phyloP scores from a whole-genome alignment of 768 basidiomycete genomes.

The Suillus subluteus region DNA sequence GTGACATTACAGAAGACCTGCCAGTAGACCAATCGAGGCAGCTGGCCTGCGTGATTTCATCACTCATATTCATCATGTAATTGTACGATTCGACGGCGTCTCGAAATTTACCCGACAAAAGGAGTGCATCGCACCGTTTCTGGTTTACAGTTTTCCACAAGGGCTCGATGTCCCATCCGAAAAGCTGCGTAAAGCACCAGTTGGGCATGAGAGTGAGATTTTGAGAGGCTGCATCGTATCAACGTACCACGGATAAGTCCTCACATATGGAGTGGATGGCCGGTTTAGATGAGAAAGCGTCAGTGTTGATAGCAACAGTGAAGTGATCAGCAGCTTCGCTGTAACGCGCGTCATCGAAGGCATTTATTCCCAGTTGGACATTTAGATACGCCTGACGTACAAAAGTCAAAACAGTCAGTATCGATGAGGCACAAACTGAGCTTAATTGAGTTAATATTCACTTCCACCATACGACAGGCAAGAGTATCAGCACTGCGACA shows the following conservation, averaged over 20 bases:
- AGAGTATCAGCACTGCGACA: not conserved
- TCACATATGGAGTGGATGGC: not conserved
- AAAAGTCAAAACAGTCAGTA: not conserved
- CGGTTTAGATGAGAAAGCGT: not conserved
- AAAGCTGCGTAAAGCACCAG: not conserved
- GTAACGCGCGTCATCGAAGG: not conserved
- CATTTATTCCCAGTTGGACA: not conserved
- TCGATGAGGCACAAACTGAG: not conserved
- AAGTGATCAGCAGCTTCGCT: not conserved
- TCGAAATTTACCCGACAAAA: not conserved
- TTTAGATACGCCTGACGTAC: not conserved
- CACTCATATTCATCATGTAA: not conserved
- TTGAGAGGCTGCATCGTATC: not conserved
- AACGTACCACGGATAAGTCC: not conserved
- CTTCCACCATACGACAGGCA: not conserved
- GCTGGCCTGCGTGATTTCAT: not conserved
- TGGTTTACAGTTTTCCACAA: not conserved
- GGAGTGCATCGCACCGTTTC: not conserved
- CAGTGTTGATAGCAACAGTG: not conserved
- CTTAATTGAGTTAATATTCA: not conserved
- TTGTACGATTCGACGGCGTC: not conserved
- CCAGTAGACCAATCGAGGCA: not conserved
- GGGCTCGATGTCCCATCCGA: not conserved
- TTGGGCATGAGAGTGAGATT: not conserved
- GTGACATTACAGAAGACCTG: not conserved